Percentiles rank a stretch among this genome's conserved stretches.
Conservation (phyloP, 2,329 filamentous ascomycete genomes). For the Trichophaea hybrida region DNA sequence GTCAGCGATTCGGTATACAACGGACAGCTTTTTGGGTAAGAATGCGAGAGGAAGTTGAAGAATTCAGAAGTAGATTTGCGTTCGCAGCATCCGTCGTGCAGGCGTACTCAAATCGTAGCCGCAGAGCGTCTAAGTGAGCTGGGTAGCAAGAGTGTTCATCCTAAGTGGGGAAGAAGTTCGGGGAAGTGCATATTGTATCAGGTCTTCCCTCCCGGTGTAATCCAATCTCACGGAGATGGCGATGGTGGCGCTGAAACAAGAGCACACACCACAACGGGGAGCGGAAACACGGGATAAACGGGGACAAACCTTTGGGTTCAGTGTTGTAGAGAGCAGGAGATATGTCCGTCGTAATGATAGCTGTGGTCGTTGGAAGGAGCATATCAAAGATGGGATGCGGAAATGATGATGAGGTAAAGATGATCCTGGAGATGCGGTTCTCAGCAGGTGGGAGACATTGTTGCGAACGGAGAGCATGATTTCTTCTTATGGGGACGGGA, state of each 20-base stretch:
- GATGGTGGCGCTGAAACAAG: constrained; percentile 4
- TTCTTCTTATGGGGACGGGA: constrained; percentile 1
- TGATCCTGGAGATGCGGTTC: not conserved
- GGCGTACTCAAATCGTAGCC: constrained; percentile 13
- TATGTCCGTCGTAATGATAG: constrained; percentile 14
- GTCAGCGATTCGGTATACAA: constrained; percentile 6
- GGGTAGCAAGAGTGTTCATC: constrained; percentile 20
- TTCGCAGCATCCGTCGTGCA: constrained; percentile 20
- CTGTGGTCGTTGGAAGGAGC: not conserved
- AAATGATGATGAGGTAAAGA: not conserved
- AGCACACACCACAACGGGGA: constrained; percentile 1
- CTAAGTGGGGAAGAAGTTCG: not conserved
- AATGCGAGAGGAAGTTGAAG: not conserved
- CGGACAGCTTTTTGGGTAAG: not conserved
- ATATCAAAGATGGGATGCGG: constrained; percentile 5
- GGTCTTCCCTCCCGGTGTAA: not conserved
- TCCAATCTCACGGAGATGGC: not conserved
- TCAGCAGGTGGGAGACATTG: not conserved
- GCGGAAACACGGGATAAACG: not conserved
- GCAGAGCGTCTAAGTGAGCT: constrained; percentile 20
- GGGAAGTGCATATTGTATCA: not conserved
- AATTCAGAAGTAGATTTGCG: constrained; percentile 19
- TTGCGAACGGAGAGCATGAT: not conserved
- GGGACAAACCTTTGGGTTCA: constrained; percentile 22
- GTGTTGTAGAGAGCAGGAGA: constrained; percentile 16